Percentiles rank a stretch among this genome's conserved stretches.
Evolutionary conservation across 306 rosid genomes (phyloP).

Genomic region (Vachellia pachyceras): DNA sequence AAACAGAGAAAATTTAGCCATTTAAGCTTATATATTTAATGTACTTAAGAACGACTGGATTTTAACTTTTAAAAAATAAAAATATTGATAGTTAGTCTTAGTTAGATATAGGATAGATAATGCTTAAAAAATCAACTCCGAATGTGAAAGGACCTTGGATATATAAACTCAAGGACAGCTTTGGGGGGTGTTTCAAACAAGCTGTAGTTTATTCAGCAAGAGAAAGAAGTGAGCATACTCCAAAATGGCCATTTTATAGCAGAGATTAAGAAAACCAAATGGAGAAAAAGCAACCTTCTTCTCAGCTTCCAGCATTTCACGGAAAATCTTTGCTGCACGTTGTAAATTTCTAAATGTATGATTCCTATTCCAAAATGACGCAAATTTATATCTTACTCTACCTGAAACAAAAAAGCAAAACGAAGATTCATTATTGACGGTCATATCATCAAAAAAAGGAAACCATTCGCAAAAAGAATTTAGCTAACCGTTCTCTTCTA

Average conservation of each 20-base stretch:
- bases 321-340: conserved; percentile 71
- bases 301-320: conserved; percentile 85
- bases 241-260: background rate
- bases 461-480: conserved; percentile 8
- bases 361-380: conserved; percentile 99
- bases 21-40: no score
- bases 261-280: conserved; percentile 29
- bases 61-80: no score
- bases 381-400: conserved; percentile 95
- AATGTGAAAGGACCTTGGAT: background rate
- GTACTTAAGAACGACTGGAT: background rate
- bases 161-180: background rate
- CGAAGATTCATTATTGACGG: conserved; percentile 26
- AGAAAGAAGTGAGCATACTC: conserved; percentile 12
- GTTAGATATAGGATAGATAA: background rate
- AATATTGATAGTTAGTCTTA: background rate
- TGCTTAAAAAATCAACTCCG: background rate
- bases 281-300: conserved; percentile 67
- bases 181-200: no score
- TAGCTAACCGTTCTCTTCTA: conserved; percentile 9
- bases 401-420: conserved; percentile 68
- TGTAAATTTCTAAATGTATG: conserved; percentile 83
- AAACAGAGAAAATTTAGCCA: background rate
- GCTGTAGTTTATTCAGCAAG: conserved; percentile 17
- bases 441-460: conserved; percentile 31